Evolutionary conservation across 495 filamentous ascomycete species (phyloP), one percentile per base, ranked within the genome.

Genomic region (Amphirosellinia nigrospora): DNA sequence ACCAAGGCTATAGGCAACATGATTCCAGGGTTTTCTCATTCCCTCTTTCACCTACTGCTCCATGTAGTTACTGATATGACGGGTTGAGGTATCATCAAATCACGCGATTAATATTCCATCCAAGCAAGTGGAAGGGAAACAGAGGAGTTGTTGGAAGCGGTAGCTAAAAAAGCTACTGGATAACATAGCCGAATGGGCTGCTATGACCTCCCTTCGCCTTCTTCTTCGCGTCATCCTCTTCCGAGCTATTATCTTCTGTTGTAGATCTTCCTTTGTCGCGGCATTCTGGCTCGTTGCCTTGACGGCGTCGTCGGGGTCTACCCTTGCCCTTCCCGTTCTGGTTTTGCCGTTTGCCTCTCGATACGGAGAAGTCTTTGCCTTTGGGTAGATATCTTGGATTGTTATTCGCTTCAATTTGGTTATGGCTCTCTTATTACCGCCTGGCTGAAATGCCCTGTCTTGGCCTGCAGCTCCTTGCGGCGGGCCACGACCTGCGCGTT

Each of bases 401-500:
- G 30, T 4, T 36, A 7, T 43, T 53, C 23, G 43, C 32, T 7
- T 46, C 32, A 1, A 30, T 62, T 28, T 69, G 53, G 23, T 16
- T 39, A 0, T 36, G 28, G n/a, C 19, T 38, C 4, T 61, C 41
- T 10, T 26, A 9, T 21, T 43, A 21, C 38, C 21, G 8, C 43
- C 38, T 48, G 28, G 34, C 19, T 45, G 38, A 39, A 38, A 36
- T 11, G 58, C 64, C 58, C 86, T 77, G 85, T 82, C 78, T 89
- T 94, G 60, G 83, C 84, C 76, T 97, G 91, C 28, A 85, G 83
- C 70, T 94, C 92, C 71, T 86, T 89, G 30, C 96, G 83, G 66
- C 96, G 84, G 68, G 86, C 84, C 43, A 99, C 92, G 5, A 99
- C 96, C 74, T 97, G 93, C 7, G 93, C 94, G 73, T 99, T 99